Evolutionary conservation across 176 grass and related monocot species (phyloP), one percentile per base, ranked within the genome.

Genomic region (Juncus inflexus): DNA sequence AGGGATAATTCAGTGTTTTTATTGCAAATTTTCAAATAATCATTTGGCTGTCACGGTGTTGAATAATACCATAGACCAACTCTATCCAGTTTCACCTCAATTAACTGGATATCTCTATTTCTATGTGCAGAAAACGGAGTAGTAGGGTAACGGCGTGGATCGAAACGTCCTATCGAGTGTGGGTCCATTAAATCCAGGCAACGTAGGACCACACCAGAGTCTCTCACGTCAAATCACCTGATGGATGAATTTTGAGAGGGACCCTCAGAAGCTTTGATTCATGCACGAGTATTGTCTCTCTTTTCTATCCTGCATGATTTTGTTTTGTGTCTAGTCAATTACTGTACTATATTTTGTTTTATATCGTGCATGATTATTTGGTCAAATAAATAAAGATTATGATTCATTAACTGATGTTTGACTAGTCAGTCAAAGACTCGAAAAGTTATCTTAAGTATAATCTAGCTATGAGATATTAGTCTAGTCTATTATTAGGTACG

Each of bases 191-290:
- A 68, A 68, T 68, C 65, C 50, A 39, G 41, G 13, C 43, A 1
- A 47, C 9, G 64, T 12, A 37, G 28, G 52, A 35, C 35, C 42
- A 66, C 14, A 36, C 47, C 4, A 50, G 55, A 58, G 68, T 14
- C 68, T 71, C 68, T 71, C 54, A 71, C 52, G 68, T 71, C 68
- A 71, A 58, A 71, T 71, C 68, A 71, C 68, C 68, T 71, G 54
- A 71, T 12, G 4, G 43, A 38, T 40, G 15, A 12, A 59, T 71
- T 71, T 47, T 42, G 3, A 56, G 68, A 57, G 52, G 68, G 65
- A 15, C 5, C 53, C 68, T 52, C 58, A 59, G 54, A 71, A 71
- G 68, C 15, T n/a, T 71, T 71, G 65, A 69, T 69, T 12, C 67
- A 59, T 60, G 67, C 54, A 41, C 37, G 2, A 28, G 19, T 28